Conservation (phyloP, 202 grass and related monocot species). For the Musa balbisiana region DNA sequence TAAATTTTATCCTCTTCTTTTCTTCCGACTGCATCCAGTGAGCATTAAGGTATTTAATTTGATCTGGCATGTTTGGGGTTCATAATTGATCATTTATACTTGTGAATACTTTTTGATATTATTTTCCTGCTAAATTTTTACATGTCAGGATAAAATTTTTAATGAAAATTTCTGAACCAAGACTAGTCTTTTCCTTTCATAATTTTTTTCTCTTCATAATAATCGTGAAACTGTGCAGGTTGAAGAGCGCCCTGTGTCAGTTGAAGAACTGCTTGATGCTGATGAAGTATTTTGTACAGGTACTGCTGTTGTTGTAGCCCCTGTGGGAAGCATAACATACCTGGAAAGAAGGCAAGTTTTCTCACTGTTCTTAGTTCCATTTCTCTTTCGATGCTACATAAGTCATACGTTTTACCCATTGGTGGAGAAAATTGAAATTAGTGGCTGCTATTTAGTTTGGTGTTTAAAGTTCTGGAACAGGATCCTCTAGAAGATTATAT, state of each 20-base stretch:
- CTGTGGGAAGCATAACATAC: slow-evolving; percentile 67
- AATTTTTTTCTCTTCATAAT: background rate
- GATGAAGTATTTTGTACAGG: slow-evolving; percentile 93
- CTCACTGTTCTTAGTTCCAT: background rate
- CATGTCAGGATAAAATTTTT: too few relatives aligned
- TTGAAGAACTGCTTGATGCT: slow-evolving; percentile 66
- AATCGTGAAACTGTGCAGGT: slow-evolving; percentile 33
- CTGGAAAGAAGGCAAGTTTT: slow-evolving; percentile 45
- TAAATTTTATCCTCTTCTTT: background rate
- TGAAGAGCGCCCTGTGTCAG: slow-evolving; percentile 46
- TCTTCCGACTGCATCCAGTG: background rate
- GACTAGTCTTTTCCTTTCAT: too few relatives aligned
- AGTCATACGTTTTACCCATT: background rate
- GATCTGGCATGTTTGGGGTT: background rate
- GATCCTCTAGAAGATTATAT: too few relatives aligned
- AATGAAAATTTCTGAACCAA: too few relatives aligned
- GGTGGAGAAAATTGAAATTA: too few relatives aligned
- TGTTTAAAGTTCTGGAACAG: too few relatives aligned
- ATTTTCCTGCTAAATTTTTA: too few relatives aligned
- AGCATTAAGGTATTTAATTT: too few relatives aligned
- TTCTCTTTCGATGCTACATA: background rate
- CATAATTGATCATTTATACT: background rate
- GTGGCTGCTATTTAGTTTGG: too few relatives aligned
- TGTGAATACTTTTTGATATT: background rate
- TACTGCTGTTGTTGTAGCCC: slow-evolving; percentile 72